Evolutionary conservation across 179 eudicot genomes (phyloP), one percentile per base, ranked within the genome.

Genomic region (Heliamphora pulchella): DNA sequence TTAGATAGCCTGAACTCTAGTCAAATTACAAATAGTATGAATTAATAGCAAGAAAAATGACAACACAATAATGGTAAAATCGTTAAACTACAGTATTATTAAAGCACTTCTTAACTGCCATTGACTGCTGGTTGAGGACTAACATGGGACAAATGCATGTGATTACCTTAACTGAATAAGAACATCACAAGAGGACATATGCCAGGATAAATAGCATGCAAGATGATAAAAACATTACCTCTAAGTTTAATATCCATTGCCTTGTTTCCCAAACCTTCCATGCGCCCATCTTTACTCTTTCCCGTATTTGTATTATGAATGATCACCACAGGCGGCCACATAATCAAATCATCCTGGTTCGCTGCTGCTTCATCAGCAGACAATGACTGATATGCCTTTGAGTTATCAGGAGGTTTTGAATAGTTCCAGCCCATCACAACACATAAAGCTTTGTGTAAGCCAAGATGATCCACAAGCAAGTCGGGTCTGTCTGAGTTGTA

Each of bases 181-280:
- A 64, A 64, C 20, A 67, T 20, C 79, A 5, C 1, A 39, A 2
- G 18, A 64, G 15, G 20, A 15, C 69, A 48, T 76, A 39, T 46
- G 62, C 47, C 18, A 8, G 31, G 41, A 62, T 67, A 74, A 69
- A 73, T 22, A 79, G 43, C 76, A 71, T 11, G 62, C 80, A 57
- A 80, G 4, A 78, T 20, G 58, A 58, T 39, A 85, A 74, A 41
- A 78, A 77, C 70, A 67, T 81, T 96, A 92, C 99, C 99, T 96
- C 91, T 94, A 87, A 96, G 89, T 69, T 87, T 88, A 86, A 41
- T 87, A 88, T 96, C 96, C 97, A 96, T 91, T 59, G 90, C 88
- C 89, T 89, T 94, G 89, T 96, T 96, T 82, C 99, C 99, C 89
- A 96, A 80, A 87, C 99, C 98, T 88, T 96, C 99, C 85, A 89